Conservation (phyloP, 169 alveolate genomes). For the Eimeria necatrix region DNA sequence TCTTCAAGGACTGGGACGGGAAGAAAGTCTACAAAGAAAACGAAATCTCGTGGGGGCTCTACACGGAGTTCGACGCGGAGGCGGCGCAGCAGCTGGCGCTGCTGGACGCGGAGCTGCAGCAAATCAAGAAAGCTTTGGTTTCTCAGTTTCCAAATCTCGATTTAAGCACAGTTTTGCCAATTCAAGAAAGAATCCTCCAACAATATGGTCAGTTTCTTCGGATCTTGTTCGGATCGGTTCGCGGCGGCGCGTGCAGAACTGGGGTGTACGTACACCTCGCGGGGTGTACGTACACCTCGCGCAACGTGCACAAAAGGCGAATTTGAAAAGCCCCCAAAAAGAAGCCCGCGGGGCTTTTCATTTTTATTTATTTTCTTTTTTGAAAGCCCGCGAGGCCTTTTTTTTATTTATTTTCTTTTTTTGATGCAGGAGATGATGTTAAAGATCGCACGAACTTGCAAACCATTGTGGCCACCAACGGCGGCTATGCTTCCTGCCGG, state of each 20-base stretch:
- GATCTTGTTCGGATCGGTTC: not conserved
- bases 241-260: not conserved
- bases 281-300: not conserved
- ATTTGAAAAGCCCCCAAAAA: too few species aligned
- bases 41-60: constrained; percentile 79
- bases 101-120: constrained; percentile 70
- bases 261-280: too few species aligned
- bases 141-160: constrained; percentile 43
- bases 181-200: constrained; percentile 74
- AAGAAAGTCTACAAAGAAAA: not conserved
- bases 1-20: constrained; percentile 79
- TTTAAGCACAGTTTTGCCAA: constrained; percentile 63
- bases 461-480: constrained; percentile 43
- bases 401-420: too few species aligned
- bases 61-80: constrained; percentile 74
- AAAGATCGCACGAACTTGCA: constrained; percentile 52
- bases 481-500: constrained; percentile 72
- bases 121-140: constrained; percentile 39
- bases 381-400: not conserved
- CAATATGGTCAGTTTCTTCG: constrained; percentile 65
- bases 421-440: constrained; percentile 57
- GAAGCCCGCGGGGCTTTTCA: not conserved
- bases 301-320: too few species aligned
- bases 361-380: not conserved
- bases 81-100: constrained; percentile 67